Conservation (phyloP, 2,329 filamentous ascomycete genomes). For the Ascochyta fabae region DNA sequence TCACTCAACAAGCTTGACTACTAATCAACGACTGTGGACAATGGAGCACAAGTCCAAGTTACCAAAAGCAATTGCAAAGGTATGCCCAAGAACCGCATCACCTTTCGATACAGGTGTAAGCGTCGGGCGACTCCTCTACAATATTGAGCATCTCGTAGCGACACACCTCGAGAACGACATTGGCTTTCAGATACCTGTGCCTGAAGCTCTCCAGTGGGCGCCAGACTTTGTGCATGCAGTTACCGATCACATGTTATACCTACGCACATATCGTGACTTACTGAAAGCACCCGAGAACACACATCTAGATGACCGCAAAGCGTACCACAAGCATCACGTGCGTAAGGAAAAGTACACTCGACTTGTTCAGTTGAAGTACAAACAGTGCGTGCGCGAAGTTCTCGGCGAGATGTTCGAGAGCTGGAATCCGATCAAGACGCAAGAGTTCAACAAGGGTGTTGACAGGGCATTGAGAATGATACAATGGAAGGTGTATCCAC, state of each 20-base stretch:
- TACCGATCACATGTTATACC: no score
- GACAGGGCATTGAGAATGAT: slow-evolving; percentile 14
- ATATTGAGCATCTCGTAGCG: not conserved
- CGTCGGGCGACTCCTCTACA: not conserved
- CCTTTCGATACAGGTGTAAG: not conserved
- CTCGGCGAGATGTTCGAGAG: slow-evolving; percentile 13
- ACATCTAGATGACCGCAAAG: no score
- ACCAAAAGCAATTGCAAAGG: not conserved
- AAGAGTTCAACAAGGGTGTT: slow-evolving; percentile 28
- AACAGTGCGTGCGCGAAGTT: slow-evolving; percentile 2
- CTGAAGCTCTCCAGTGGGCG: not conserved
- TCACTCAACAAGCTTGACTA: no score
- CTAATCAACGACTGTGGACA: not conserved
- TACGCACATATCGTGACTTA: no score
- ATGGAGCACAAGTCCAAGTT: not conserved
- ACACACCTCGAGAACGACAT: no score
- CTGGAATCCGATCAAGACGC: slow-evolving; percentile 14
- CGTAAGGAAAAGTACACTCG: not conserved
- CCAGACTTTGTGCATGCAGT: not conserved
- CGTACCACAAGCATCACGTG: no score
- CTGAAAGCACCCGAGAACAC: no score
- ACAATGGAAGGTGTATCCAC: slow-evolving; percentile 19
- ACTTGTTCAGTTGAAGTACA: slow-evolving; percentile 7
- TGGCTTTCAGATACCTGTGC: not conserved
- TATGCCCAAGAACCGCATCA: not conserved